These are phyloP conservation scores for Kalmusia sp. DNA, from an alignment of 2,329 filamentous ascomycete species.

Conservation along the genomic window DNA sequence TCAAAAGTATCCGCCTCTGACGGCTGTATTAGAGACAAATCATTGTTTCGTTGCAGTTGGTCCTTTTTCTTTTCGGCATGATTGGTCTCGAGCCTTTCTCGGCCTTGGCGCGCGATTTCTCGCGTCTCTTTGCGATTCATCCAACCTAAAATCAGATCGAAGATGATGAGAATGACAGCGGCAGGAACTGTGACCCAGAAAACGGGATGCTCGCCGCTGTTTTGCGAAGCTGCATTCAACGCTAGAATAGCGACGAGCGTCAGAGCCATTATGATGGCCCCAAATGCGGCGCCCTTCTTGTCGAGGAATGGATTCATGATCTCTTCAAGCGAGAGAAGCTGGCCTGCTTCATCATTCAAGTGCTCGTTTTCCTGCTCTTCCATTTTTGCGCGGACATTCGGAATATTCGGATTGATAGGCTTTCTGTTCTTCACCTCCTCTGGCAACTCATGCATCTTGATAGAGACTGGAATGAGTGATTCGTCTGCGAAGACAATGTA, in stretches of 20 bases:
- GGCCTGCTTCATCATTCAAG: slow-evolving; percentile 56
- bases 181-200: slow-evolving; percentile 75
- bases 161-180: slow-evolving; percentile 71
- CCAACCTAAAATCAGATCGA: slow-evolving; percentile 72
- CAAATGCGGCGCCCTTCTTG: slow-evolving; percentile 69
- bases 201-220: slow-evolving; percentile 62
- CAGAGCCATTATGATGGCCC: slow-evolving; percentile 69
- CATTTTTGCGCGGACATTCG: slow-evolving; percentile 63
- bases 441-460: slow-evolving; percentile 72
- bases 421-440: slow-evolving; percentile 61
- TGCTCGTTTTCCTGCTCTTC: slow-evolving; percentile 59
- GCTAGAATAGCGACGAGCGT: slow-evolving; percentile 71
- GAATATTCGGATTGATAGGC: slow-evolving; percentile 77
- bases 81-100: slow-evolving; percentile 56
- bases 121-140: slow-evolving; percentile 67
- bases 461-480: slow-evolving; percentile 68
- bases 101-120: slow-evolving; percentile 65
- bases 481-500: slow-evolving; percentile 73
- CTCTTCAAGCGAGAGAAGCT: slow-evolving; percentile 68
- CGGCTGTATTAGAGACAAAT: neutral
- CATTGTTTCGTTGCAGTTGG: neutral
- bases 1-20: neutral
- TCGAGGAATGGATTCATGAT: slow-evolving; percentile 80
- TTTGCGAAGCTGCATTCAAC: slow-evolving; percentile 67
- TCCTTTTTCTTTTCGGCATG: slow-evolving; percentile 30